phyloP scores from a whole-genome alignment of 148 eudicot species.

The Pharnaceum exiguum region DNA sequence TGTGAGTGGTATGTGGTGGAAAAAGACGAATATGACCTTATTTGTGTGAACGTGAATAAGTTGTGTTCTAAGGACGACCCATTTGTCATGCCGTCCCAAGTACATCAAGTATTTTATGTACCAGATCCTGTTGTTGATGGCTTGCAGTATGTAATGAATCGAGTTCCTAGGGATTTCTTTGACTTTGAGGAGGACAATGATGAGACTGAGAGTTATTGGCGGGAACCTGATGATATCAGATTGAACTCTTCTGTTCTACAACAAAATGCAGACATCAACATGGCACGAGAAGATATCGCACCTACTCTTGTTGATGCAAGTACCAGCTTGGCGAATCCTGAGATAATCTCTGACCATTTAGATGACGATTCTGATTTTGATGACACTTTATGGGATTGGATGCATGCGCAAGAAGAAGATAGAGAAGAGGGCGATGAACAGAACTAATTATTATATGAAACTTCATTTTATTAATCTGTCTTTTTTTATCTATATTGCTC shows the following conservation, averaged over 20 bases:
- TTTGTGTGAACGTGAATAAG: slow-evolving; percentile 8
- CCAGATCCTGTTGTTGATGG: background rate
- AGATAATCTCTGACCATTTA: background rate
- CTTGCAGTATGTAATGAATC: slow-evolving; percentile 3
- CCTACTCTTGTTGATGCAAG: background rate
- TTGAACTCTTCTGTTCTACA: background rate
- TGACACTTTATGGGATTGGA: slow-evolving; percentile 13
- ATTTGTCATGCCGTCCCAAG: slow-evolving; percentile 13
- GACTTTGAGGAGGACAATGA: background rate
- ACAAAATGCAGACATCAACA: background rate
- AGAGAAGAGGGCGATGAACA: no score
- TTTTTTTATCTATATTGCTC: no score
- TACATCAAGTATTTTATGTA: slow-evolving; percentile 12
- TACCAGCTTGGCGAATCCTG: background rate
- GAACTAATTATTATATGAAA: background rate
- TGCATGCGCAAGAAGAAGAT: background rate
- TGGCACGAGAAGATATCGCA: background rate
- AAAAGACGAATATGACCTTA: slow-evolving; percentile 4
- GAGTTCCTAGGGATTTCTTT: slow-evolving; percentile 4
- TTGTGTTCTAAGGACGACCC: slow-evolving; percentile 3
- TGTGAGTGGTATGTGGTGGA: slow-evolving; percentile 13
- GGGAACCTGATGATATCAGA: background rate
- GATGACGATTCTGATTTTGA: slow-evolving; percentile 1
- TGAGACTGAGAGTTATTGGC: background rate
- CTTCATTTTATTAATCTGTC: no score